Evolutionary conservation across 352 stramenopile species (phyloP).

Genomic region (Pythium periplocum): DNA sequence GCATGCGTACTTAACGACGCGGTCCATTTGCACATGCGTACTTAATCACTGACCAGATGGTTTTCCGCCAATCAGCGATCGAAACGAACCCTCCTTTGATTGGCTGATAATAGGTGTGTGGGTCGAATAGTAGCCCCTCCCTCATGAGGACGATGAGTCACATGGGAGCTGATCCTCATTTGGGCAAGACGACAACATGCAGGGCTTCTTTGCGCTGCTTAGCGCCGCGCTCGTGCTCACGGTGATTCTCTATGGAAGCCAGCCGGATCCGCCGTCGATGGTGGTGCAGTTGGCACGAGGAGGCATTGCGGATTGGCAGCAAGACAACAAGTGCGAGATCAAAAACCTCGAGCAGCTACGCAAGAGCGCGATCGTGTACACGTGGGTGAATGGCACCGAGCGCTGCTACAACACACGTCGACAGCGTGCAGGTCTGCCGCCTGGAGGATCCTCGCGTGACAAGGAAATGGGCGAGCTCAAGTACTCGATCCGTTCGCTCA

Average conservation of each 20-base stretch:
- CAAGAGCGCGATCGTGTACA: conserved; percentile 76
- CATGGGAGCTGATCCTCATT: no score
- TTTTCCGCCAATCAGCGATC: no score
- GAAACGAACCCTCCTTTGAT: no score
- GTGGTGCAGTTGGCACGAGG: conserved; percentile 46
- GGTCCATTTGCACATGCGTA: no score
- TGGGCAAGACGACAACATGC: conserved; percentile 19
- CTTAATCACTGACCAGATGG: no score
- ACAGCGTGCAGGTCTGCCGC: conserved; percentile 38
- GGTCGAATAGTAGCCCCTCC: no score
- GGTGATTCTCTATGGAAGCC: conserved; percentile 43
- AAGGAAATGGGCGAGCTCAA: conserved; percentile 87
- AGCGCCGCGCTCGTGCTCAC: conserved; percentile 31
- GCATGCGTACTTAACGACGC: no score
- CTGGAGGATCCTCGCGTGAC: conserved; percentile 61
- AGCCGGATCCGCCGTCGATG: conserved; percentile 43
- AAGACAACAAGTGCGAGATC: conserved; percentile 48
- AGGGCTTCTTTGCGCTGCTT: conserved; percentile 47
- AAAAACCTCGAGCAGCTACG: conserved; percentile 59
- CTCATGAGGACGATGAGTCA: no score
- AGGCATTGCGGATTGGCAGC: conserved; percentile 26
- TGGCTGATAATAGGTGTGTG: no score
- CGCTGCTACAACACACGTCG: conserved; percentile 69
- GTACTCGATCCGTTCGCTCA: conserved; percentile 76
- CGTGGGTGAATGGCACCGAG: conserved; percentile 82